Percentiles rank a stretch among this genome's conserved stretches.
phyloP scores from a whole-genome alignment of 2,329 filamentous ascomycete genomes.

The Sarocladium strictum region DNA sequence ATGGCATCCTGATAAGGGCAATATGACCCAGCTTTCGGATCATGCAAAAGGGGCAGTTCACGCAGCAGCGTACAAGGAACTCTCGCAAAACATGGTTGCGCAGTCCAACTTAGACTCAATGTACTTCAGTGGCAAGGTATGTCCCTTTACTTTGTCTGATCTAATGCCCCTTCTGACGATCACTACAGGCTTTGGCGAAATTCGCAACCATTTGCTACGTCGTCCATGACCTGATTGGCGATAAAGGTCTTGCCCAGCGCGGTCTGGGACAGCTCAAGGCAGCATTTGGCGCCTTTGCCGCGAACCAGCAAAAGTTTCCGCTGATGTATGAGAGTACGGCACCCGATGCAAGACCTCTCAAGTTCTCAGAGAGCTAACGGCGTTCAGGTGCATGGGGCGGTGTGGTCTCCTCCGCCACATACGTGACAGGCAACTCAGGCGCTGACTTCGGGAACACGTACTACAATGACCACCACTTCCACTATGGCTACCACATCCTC shows the following conservation, averaged over 20 bases:
- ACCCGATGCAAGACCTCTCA: no score
- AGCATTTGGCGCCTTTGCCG: conserved; percentile 59
- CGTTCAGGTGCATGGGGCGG: conserved; percentile 65
- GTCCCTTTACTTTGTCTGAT: neutral
- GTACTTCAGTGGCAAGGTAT: conserved; percentile 83
- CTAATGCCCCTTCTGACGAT: conserved; percentile 12
- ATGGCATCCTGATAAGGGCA: conserved; percentile 55
- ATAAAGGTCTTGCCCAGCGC: conserved; percentile 48
- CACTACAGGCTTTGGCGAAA: conserved; percentile 65
- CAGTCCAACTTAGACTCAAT: conserved; percentile 77
- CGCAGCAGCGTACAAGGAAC: conserved; percentile 61
- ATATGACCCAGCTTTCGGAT: conserved; percentile 40
- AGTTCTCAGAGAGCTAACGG: conserved; percentile 16
- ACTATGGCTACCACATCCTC: conserved; percentile 87
- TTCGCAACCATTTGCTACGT: conserved; percentile 66
- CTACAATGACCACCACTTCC: conserved; percentile 67
- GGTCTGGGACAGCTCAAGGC: conserved; percentile 58
- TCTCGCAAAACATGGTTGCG: conserved; percentile 67
- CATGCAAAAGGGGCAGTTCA: conserved; percentile 54
- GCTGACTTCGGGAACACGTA: conserved; percentile 86
- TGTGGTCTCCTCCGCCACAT: conserved; percentile 70
- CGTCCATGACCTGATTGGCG: conserved; percentile 55
- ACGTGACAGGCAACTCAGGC: conserved; percentile 60
- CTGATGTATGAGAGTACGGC: conserved; percentile 57
- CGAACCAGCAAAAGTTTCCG: conserved; percentile 62